A percentile compares a stretch with the other conserved stretches of the same genome.
Evolutionary conservation across 75 land plant species (phyloP).

Genomic region (Pinus taeda): DNA sequence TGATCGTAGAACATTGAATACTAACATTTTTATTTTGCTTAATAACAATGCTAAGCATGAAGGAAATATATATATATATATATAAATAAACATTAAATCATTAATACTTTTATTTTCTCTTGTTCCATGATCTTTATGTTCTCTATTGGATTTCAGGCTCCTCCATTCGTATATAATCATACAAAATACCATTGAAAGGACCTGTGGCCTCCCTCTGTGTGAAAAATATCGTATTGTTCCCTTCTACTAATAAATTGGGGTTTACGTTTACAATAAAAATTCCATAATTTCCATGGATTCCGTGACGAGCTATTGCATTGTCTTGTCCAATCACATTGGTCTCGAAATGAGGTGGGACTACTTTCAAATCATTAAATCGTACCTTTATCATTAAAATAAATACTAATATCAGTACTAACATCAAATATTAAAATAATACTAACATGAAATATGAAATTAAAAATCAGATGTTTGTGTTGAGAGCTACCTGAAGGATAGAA

Average conservation of each 20-base stretch:
- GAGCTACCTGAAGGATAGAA: slow-evolving; percentile 35
- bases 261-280: slow-evolving; percentile 38
- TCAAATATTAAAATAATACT: no score
- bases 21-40: no score
- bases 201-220: slow-evolving; percentile 46
- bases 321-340: slow-evolving; percentile 53
- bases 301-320: slow-evolving; percentile 82
- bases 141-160: slow-evolving; percentile 22
- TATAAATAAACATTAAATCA: no score
- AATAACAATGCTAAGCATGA: no score
- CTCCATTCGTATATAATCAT: slow-evolving; percentile 74
- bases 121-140: no score
- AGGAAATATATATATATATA: no score
- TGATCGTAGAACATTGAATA: no score
- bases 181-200: slow-evolving; percentile 68
- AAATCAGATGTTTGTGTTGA: neutral
- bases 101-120: no score
- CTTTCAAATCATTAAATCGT: slow-evolving; percentile 44
- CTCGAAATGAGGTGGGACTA: slow-evolving; percentile 36
- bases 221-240: slow-evolving; percentile 59
- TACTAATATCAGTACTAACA: neutral
- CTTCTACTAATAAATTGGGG: slow-evolving; percentile 21
- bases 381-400: slow-evolving; percentile 24
- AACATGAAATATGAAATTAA: no score
- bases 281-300: slow-evolving; percentile 69